Conservation (phyloP, 2,329 filamentous ascomycete species). For the Diaporthe vaccinii region DNA sequence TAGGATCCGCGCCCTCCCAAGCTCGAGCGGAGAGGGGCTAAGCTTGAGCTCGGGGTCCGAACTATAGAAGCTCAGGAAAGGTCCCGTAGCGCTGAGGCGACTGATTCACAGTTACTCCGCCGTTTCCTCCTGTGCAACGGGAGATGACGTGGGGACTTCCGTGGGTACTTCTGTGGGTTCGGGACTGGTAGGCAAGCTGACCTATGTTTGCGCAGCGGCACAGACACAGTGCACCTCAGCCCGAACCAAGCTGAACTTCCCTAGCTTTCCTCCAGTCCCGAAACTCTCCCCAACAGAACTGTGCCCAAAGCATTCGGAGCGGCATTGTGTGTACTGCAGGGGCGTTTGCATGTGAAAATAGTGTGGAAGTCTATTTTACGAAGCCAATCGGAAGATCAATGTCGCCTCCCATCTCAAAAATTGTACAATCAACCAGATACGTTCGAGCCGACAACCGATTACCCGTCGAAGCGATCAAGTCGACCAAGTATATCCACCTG, state of each 20-base stretch:
- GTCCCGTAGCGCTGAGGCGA: not conserved
- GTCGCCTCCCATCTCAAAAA: not conserved
- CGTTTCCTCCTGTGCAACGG: constrained; percentile 3
- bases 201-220: not conserved
- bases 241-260: not conserved
- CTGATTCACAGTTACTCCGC: constrained; percentile 13
- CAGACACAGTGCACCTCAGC: not conserved
- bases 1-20: not conserved
- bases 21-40: not conserved
- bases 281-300: too few species aligned
- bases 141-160: constrained; percentile 30
- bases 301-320: not conserved
- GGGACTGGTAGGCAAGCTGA: not conserved
- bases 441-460: not conserved
- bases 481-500: constrained; percentile 36
- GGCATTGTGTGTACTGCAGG: not conserved
- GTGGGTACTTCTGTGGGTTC: constrained; percentile 1
- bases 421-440: not conserved
- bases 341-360: not conserved
- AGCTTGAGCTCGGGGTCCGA: not conserved
- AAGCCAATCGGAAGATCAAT: not conserved
- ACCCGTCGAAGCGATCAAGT: not conserved
- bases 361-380: not conserved
- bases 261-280: not conserved
- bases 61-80: not conserved